Evolutionary conservation across 2,329 filamentous ascomycete genomes (phyloP).

Genomic region (Hymenotorrendiella dingleyae): DNA sequence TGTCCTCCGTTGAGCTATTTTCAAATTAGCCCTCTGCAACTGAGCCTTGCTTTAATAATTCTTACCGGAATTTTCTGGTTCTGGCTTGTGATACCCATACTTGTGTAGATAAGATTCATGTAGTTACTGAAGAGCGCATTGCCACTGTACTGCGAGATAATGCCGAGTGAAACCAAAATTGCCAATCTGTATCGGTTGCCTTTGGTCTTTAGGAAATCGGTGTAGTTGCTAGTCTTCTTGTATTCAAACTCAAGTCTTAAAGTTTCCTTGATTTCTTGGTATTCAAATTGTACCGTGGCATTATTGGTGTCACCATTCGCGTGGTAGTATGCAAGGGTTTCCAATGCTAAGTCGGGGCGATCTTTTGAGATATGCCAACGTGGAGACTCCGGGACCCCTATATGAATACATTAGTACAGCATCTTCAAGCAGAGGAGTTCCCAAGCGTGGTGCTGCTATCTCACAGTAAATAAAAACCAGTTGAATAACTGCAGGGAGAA

Average conservation of each 20-base stretch:
- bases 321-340: slow-evolving; percentile 49
- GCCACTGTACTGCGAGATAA: slow-evolving; percentile 64
- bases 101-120: slow-evolving; percentile 55
- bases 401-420: no score
- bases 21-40: slow-evolving; percentile 30
- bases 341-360: slow-evolving; percentile 45
- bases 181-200: slow-evolving; percentile 60
- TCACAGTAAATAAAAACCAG: slow-evolving; percentile 55
- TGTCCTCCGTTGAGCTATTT: slow-evolving; percentile 30
- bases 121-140: slow-evolving; percentile 65
- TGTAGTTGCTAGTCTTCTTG: slow-evolving; percentile 47
- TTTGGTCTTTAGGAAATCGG: slow-evolving; percentile 45
- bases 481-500: slow-evolving; percentile 55
- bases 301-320: slow-evolving; percentile 46
- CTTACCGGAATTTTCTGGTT: slow-evolving; percentile 38
- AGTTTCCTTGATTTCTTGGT: slow-evolving; percentile 27
- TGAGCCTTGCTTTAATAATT: slow-evolving; percentile 35
- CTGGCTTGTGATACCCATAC: slow-evolving; percentile 48
- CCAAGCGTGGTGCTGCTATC: no score
- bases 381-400: slow-evolving; percentile 50
- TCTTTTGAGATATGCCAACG: slow-evolving; percentile 54
- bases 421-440: no score
- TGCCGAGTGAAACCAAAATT: slow-evolving; percentile 55
- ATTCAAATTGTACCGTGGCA: slow-evolving; percentile 44
- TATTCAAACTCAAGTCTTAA: slow-evolving; percentile 27